phyloP scores from a whole-genome alignment of 1,284 basidiomycete species.

The Wallemia hederae region DNA sequence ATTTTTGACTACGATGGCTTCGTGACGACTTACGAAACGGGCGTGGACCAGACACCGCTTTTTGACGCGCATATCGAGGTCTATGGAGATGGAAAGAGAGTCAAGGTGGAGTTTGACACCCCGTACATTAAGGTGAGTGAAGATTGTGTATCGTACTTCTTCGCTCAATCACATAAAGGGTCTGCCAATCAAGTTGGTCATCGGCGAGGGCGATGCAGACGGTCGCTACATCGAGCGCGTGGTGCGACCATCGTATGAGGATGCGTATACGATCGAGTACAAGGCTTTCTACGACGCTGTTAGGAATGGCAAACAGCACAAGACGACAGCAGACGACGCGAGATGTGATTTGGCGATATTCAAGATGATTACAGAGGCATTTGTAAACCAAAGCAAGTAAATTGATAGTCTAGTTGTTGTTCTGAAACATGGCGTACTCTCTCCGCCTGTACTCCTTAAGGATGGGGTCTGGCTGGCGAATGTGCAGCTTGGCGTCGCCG shows the following conservation, averaged over 20 bases:
- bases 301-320: conserved; percentile 4
- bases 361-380: conserved; percentile 11
- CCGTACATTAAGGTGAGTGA: conserved; percentile 7
- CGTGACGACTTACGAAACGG: conserved; percentile 11
- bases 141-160: neutral
- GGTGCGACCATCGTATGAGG: conserved; percentile 12
- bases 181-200: conserved; percentile 11
- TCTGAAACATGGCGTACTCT: no score
- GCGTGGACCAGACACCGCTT: conserved; percentile 16
- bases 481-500: neutral
- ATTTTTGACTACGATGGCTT: conserved; percentile 7
- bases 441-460: neutral
- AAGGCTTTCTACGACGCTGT: conserved; percentile 10
- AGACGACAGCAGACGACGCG: conserved; percentile 8
- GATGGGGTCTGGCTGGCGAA: neutral
- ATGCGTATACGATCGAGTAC: conserved; percentile 14
- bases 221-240: conserved; percentile 8
- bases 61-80: conserved; percentile 21
- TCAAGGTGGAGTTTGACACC: conserved; percentile 19
- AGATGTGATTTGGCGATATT: conserved; percentile 11
- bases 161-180: conserved; percentile 7
- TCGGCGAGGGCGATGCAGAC: conserved; percentile 9
- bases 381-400: neutral
- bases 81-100: conserved; percentile 15
- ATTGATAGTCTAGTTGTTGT: neutral